Evolutionary conservation across 1,284 basidiomycete genomes (phyloP), one percentile per base, ranked within the genome.

Genomic region (Cryptococcus deneoformans): DNA sequence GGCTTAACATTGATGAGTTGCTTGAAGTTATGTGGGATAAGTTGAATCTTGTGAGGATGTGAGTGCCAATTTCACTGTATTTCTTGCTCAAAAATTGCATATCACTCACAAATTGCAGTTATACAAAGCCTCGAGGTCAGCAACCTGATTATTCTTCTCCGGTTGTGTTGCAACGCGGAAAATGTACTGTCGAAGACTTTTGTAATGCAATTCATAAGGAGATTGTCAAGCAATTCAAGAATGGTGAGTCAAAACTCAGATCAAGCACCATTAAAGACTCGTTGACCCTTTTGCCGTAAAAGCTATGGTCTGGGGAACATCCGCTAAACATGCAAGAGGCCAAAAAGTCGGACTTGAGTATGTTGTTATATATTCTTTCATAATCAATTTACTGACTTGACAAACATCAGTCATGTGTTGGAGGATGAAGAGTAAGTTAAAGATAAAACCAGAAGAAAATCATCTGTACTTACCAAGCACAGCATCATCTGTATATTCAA

Each of bases 1-100:
- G 95, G 95, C 82, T 97, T 69, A 99, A 99, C 79, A 82, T 99
- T 67, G 96, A 99, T 77, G 96, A 99, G 76, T 83, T 99, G 46
- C 85, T 91, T 55, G 88, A 92, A 61, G 67, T 84, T 65, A 94
- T 94, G 91, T 96, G 92, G 93, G 80, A 86, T 57, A 86, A 89
- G 50, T 84, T 96, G 37, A 86, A 92, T 70, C 85, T 95, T 53
- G 91, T 95, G 46, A 86, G 92, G 60, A 89, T 92, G 54, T 93
- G 20, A 43, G 20, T 24, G 11, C 20, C 20, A 20, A 20, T 20
- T 20, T 20, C 20, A 20, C 20, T 20, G 20, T 20, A 20, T 20
- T 20, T 20, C 20, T 20, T 20, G 20, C 20, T 9, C 47, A 35
- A 29, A 11, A 94, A 96, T 58, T 20, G 20, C 20, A 20, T 20